phyloP scores from a whole-genome alignment of 257 asterid genomes.

The Solanum pennellii region DNA sequence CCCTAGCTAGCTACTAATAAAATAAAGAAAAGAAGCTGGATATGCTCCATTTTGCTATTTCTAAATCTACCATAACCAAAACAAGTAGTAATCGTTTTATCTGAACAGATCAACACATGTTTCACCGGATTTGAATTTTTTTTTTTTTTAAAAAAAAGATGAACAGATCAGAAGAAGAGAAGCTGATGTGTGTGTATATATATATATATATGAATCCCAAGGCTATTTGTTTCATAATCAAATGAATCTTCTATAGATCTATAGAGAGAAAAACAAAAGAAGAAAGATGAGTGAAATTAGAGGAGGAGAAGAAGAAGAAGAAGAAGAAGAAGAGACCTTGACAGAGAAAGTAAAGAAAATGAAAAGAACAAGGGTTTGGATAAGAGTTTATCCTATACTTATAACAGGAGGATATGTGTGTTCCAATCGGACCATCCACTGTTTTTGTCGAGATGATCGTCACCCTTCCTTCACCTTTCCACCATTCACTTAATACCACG shows the following conservation, averaged over 20 bases:
- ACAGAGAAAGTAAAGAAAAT: not conserved
- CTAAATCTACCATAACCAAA: not conserved
- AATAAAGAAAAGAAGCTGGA: not conserved
- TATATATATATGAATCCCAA: too few relatives aligned
- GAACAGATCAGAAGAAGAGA: too few relatives aligned
- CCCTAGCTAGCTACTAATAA: not conserved
- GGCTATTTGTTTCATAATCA: too few relatives aligned
- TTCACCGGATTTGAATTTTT: not conserved
- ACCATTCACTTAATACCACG: not conserved
- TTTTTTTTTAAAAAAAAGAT: too few relatives aligned
- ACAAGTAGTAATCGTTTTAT: not conserved
- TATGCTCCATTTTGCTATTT: not conserved
- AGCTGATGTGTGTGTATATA: too few relatives aligned
- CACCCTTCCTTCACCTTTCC: conserved; percentile 2
- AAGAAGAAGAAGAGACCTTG: not conserved
- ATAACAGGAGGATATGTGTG: not conserved
- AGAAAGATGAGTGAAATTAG: not conserved
- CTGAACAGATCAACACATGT: not conserved
- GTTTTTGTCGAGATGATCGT: not conserved
- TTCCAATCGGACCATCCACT: not conserved
- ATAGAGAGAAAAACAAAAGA: not conserved
- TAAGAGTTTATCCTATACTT: not conserved
- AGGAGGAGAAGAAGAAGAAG: not conserved
- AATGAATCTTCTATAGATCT: too few relatives aligned
- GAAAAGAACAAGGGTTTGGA: not conserved